phyloP scores from a whole-genome alignment of 441 rosid species.

The Euphorbia corollata region DNA sequence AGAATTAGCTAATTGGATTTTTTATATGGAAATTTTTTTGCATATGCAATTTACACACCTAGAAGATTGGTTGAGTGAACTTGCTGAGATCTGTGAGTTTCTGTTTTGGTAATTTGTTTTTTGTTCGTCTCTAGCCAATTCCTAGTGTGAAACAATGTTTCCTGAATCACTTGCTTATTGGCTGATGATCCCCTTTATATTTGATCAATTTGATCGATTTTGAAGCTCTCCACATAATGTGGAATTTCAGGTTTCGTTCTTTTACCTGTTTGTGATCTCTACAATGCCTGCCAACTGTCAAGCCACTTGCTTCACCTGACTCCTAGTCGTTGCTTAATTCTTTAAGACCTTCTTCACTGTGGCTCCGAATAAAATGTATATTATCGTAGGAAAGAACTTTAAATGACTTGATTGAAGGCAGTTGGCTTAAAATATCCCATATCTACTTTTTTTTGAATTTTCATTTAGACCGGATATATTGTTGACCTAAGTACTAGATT shows the following conservation, averaged over 20 bases:
- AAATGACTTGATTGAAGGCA: no score
- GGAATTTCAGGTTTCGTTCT: not conserved
- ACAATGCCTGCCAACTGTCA: not conserved
- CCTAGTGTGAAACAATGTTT: not conserved
- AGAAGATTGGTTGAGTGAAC: not conserved
- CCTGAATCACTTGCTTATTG: not conserved
- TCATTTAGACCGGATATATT: no score
- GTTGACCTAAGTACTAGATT: no score
- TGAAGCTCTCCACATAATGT: not conserved
- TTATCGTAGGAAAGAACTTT: no score
- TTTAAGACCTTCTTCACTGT: no score
- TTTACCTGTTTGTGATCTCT: not conserved
- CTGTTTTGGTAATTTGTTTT: not conserved
- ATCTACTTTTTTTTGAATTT: no score
- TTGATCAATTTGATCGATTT: not conserved
- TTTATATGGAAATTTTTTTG: no score
- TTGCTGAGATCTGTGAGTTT: not conserved
- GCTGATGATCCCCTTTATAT: not conserved
- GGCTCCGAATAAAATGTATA: no score
- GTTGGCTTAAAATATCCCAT: no score
- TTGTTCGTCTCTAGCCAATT: not conserved
- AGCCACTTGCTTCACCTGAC: not conserved
- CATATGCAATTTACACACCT: no score
- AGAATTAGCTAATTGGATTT: no score
- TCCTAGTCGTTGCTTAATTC: not conserved